Base-by-base conservation (phyloP, 208 protist species). In the Porcisia hertigi region DNA sequence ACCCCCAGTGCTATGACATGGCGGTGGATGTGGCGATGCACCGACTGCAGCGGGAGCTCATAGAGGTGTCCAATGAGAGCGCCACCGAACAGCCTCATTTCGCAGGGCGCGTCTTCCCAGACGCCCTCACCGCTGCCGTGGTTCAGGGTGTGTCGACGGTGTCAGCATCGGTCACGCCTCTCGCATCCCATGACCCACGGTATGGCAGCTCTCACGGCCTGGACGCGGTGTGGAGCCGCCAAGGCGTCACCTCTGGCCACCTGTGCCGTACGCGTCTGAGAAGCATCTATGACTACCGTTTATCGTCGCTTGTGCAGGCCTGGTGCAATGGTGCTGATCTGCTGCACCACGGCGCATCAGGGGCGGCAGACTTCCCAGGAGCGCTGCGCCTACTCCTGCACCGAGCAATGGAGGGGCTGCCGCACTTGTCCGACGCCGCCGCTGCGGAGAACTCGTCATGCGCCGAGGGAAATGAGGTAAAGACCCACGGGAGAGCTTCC, bases 1-100 rank as follows among this genome's bases (percentile, higher is more conserved):
- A 83, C 25, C 73, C 77, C 34, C 70, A 71, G 57, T 82, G 79
- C 64, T 92, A 90, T 78, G 69, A 79, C 12, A 69, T 80, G 12
- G 90, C 90, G 3, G 90, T 90, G 52, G 80, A 84, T 49, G n/a
- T 88, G n/a, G 86, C 86, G n/a, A 72, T 87, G 43, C 59, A 45
- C 12, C 86, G 90, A 12, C 75, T 79, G 41, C 65, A 57, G 65
- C 71, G 77, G 2, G 77, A 82, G 66, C 74, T 82, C 57, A 52
- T 77, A 39, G 77, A 82, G 41, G 20, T 55, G 11, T 63, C 30
- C 52, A 71, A 82, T 34, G 72, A 65, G 25, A 1, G 12, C 39
- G 71, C 58, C 55, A 52, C 41, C 30, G 71, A 55, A n/a, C 55
- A 8, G 54, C 9, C 30, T 34, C 30, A 30, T 30, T 30, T 30